Percentiles rank a stretch among this genome's conserved stretches.
These are phyloP conservation scores for Kickxella alabastrina DNA, from an alignment of 192 early-diverging fungal species.

Conservation along the genomic window DNA sequence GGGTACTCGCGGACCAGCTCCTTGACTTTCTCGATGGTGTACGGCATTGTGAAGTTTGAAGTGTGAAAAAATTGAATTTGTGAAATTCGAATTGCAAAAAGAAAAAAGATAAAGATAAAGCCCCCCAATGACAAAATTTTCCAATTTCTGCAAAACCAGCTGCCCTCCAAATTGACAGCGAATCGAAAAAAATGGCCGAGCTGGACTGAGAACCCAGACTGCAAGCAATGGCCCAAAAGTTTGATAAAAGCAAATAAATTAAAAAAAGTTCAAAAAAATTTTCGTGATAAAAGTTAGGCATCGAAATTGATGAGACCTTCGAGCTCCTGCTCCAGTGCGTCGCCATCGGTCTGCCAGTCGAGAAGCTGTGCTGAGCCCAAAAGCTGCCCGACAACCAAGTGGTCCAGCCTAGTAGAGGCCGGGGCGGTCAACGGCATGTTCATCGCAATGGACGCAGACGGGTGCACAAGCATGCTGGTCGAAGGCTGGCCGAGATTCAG, in stretches of 20 bases:
- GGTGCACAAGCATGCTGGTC: background rate
- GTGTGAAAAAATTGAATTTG: background rate
- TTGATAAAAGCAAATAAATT: no score
- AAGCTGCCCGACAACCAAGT: slow-evolving; percentile 24
- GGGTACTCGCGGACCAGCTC: slow-evolving; percentile 56
- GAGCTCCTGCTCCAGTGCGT: slow-evolving; percentile 43
- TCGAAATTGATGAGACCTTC: slow-evolving; percentile 54
- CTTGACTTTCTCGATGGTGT: slow-evolving; percentile 48
- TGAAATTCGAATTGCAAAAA: background rate
- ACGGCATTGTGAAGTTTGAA: slow-evolving; percentile 20
- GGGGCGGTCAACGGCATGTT: slow-evolving; percentile 37
- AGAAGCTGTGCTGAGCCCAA: slow-evolving; percentile 16
- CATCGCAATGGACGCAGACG: slow-evolving; percentile 5
- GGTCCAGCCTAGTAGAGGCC: slow-evolving; percentile 17
- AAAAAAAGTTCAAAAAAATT: no score
- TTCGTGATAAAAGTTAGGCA: no score
- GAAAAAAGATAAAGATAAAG: no score
- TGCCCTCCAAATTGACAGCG: no score
- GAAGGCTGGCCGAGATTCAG: background rate
- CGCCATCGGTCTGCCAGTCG: slow-evolving; percentile 33
- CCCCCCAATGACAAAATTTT: no score
- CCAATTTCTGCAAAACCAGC: no score
- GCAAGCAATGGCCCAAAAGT: no score
- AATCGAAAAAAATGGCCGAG: no score
- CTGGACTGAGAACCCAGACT: no score